A percentile compares a stretch with the other conserved stretches of the same genome.
Evolutionary conservation across 2,329 filamentous ascomycete genomes (phyloP).

Genomic region (Epichloe sibirici): DNA sequence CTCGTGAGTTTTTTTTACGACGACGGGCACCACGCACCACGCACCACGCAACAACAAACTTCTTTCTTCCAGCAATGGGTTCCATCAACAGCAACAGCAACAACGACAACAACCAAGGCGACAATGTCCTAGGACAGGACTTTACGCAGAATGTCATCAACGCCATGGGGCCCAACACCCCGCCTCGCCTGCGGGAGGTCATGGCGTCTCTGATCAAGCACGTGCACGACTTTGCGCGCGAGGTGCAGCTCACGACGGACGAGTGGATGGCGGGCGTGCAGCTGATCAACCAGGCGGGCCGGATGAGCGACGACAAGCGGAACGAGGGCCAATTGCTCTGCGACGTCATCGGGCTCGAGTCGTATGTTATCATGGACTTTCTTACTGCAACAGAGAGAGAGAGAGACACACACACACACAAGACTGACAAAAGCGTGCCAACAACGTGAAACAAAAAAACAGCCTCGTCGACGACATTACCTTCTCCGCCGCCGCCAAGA

Average conservation of each 20-base stretch:
- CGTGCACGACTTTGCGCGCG: conserved; percentile 70
- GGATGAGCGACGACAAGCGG: conserved; percentile 54
- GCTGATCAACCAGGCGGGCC: conserved; percentile 47
- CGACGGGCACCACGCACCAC: neutral
- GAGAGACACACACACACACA: too few relatives aligned
- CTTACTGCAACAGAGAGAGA: too few relatives aligned
- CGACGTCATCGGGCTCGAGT: conserved; percentile 65
- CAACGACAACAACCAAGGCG: neutral
- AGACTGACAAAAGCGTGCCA: neutral
- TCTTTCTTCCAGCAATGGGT: neutral
- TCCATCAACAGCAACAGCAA: too few relatives aligned
- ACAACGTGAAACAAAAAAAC: neutral
- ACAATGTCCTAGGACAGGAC: conserved; percentile 23
- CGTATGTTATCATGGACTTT: conserved; percentile 20
- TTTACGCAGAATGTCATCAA: conserved; percentile 66
- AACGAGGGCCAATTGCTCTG: conserved; percentile 65
- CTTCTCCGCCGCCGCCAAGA: conserved; percentile 41
- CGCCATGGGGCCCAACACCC: conserved; percentile 59
- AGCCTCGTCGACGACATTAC: conserved; percentile 71
- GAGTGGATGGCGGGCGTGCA: conserved; percentile 65
- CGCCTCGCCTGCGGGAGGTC: conserved; percentile 55
- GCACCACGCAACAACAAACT: too few relatives aligned
- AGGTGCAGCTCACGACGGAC: conserved; percentile 66
- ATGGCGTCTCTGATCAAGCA: conserved; percentile 58
- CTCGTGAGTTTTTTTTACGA: neutral